Base-by-base conservation (phyloP, 768 basidiomycete genomes). In the Termitomyces eurrhizus region DNA sequence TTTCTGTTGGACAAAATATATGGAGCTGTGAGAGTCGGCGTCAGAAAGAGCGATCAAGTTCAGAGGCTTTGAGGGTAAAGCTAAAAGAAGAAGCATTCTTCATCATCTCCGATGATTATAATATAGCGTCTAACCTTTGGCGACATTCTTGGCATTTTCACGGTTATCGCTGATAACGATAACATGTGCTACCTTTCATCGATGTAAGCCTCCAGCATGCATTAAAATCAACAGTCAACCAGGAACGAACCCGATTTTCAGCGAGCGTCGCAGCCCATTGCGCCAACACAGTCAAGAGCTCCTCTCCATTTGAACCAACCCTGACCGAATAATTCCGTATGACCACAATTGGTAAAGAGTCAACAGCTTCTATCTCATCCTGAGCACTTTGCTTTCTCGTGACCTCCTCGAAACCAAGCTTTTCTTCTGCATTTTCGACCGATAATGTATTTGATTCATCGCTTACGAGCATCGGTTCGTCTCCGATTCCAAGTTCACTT, bases 111-210 rank as follows among this genome's bases (percentile, higher is more conserved):
- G 12, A 42, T 35, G 49, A 18, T 14, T 13, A 14, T 33, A 12
- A 21, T 24, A 11, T 33, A n/a, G 32, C 33, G n/a, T 14, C 63
- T 18, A 66, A 90, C 93, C 89, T 79, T 89, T 90, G 0, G 92
- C 86, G 7, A 98, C 75, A n/a, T 83, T 78, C 69, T 93, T 97
- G 1, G 86, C 79, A 59, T 95, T 90, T 66, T 94, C 93, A 32
- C 90, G 84, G 65, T 93, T 94, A 69, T 98, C 93, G 66, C 92
- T 92, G 48, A 95, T 76, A 37, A 98, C 85, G 52, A 99, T 78
- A 50, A 97, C 93, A 72, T 98, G 95, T 0, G 96, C 96, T 59
- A 93, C 78, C 92, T 94, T 62, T 26, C 21, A 26, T 46, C 26
- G 45, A 26, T 57, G 36, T 52, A 58, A 48, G n/a, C 9, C 8